Evolutionary conservation across 495 filamentous ascomycete genomes (phyloP).

Genomic region (Neurospora sp.): DNA sequence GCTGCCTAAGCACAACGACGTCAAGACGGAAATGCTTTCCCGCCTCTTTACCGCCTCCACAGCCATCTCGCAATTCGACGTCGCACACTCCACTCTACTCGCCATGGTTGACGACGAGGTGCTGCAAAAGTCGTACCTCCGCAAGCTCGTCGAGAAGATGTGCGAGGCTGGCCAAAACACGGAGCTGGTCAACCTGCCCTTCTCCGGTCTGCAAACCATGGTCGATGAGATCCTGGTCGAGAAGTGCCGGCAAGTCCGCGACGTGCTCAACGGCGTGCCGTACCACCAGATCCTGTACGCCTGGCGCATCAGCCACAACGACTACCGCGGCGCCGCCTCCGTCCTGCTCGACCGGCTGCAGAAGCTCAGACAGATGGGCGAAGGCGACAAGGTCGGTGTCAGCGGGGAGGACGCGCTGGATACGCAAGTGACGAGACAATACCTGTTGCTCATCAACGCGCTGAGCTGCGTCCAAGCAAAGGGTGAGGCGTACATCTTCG

Average conservation of each 20-base stretch:
- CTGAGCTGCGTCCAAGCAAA: constrained; percentile 71
- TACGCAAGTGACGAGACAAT: constrained; percentile 53
- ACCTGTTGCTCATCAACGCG: constrained; percentile 79
- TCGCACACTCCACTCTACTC: constrained; percentile 70
- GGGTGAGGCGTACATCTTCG: constrained; percentile 57
- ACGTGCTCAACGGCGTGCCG: constrained; percentile 46
- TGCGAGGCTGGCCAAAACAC: constrained; percentile 54
- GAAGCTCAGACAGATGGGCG: constrained; percentile 37
- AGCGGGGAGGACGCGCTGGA: constrained; percentile 43
- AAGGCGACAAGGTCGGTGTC: constrained; percentile 36
- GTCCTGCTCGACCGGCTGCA: constrained; percentile 55
- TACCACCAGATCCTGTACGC: constrained; percentile 81
- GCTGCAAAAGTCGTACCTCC: constrained; percentile 53
- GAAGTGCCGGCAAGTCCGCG: constrained; percentile 46
- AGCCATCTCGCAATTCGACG: constrained; percentile 64
- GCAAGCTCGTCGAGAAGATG: constrained; percentile 59
- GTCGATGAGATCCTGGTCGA: constrained; percentile 70
- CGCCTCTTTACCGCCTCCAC: constrained; percentile 75
- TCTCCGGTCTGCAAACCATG: constrained; percentile 60
- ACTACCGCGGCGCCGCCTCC: constrained; percentile 82
- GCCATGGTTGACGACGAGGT: constrained; percentile 53
- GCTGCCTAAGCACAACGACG: not conserved
- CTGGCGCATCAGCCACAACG: constrained; percentile 70
- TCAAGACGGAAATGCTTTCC: constrained; percentile 59
- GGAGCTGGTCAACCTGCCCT: constrained; percentile 64